Percentiles rank a stretch among this genome's conserved stretches.
These are phyloP conservation scores for Oryza meridionalis DNA, from an alignment of 176 grass and related monocot species.

Conservation along the genomic window DNA sequence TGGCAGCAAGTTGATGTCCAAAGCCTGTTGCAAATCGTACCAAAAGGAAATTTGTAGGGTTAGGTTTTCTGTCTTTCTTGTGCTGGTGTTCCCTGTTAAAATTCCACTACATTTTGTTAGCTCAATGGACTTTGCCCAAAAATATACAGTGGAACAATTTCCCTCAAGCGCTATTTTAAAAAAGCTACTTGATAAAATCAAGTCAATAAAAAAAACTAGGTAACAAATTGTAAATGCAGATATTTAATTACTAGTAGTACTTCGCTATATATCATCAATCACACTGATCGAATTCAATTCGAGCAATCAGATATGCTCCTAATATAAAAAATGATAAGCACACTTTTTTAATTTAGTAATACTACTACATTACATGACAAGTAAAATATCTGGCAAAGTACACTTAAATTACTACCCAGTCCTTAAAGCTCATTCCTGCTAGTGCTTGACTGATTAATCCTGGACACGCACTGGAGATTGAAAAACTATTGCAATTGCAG, in stretches of 20 bases:
- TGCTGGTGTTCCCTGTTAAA: neutral
- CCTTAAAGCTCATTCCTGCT: neutral
- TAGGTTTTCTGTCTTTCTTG: neutral
- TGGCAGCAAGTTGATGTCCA: neutral
- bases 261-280: neutral
- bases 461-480: neutral
- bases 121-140: neutral
- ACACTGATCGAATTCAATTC: neutral
- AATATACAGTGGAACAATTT: conserved; percentile 7
- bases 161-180: neutral
- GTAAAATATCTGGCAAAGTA: neutral
- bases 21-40: neutral
- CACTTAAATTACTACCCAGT: neutral
- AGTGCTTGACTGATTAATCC: neutral
- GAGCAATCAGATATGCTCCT: neutral
- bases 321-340: neutral
- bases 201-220: neutral
- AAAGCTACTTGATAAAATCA: neutral
- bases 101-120: neutral
- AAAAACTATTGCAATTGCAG: neutral
- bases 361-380: neutral
- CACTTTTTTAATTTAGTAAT: neutral
- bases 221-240: neutral
- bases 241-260: neutral
- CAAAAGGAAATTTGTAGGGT: conserved; percentile 2